phyloP scores from a whole-genome alignment of 306 rosid genomes.

The Astragalus glycyphyllos region DNA sequence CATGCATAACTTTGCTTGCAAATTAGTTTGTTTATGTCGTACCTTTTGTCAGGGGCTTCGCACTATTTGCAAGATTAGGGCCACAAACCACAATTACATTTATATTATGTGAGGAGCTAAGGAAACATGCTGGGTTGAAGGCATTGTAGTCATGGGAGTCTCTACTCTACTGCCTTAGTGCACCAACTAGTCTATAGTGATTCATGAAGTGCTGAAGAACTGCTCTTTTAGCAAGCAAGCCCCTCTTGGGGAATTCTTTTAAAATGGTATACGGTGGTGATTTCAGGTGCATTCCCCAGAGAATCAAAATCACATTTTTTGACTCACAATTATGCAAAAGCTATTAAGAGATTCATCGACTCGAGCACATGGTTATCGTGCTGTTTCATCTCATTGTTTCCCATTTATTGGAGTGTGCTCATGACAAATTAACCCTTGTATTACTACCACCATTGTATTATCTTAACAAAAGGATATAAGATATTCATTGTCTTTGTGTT shows the following conservation, averaged over 20 bases:
- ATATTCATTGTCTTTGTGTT: constrained; percentile 12
- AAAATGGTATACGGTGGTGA: constrained; percentile 28
- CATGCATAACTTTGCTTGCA: constrained; percentile 1
- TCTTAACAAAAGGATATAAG: constrained; percentile 6
- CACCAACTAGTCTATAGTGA: constrained; percentile 30
- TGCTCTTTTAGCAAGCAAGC: constrained; percentile 35
- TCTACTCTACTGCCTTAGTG: constrained; percentile 5
- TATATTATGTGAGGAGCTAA: constrained; percentile 82
- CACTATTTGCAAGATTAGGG: constrained; percentile 86
- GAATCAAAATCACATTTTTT: constrained; percentile 34
- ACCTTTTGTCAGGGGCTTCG: constrained; percentile 74
- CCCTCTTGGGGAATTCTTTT: constrained; percentile 36
- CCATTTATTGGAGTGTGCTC: constrained; percentile 25
- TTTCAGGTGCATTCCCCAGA: constrained; percentile 26
- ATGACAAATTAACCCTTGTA: constrained; percentile 18
- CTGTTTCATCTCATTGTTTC: constrained; percentile 11
- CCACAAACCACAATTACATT: constrained; percentile 96
- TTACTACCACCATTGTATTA: constrained; percentile 23
- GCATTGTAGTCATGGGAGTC: constrained; percentile 60
- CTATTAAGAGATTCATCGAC: constrained; percentile 30
- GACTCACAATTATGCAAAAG: constrained; percentile 16
- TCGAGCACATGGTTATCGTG: constrained; percentile 23
- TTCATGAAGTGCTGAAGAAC: constrained; percentile 35
- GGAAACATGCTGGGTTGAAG: constrained; percentile 75
- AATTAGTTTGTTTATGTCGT: constrained; percentile 18